Percentiles rank a stretch among this genome's conserved stretches.
Evolutionary conservation across 2,329 filamentous ascomycete species (phyloP).

Genomic region (Spiromastix sp.): DNA sequence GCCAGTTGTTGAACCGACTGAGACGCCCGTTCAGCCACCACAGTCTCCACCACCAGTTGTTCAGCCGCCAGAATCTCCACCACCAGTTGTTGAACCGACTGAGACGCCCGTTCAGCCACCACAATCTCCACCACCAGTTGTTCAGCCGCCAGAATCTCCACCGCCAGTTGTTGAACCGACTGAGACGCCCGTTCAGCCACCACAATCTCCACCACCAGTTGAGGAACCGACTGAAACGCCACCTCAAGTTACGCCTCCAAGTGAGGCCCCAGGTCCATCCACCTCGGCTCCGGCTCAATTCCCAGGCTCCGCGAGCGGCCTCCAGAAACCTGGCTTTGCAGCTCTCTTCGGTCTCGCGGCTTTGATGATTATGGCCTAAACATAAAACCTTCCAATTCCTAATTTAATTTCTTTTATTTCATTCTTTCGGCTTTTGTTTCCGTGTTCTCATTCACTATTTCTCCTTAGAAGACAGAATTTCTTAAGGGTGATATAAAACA

Average conservation of each 20-base stretch:
- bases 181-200: slow-evolving; percentile 6
- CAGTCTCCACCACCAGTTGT: slow-evolving; percentile 1
- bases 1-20: background rate
- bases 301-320: slow-evolving; percentile 8
- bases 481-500: too few species aligned
- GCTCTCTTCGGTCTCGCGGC: slow-evolving; percentile 8
- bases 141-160: slow-evolving; percentile 6
- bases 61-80: slow-evolving; percentile 3
- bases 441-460: too few species aligned
- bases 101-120: slow-evolving; percentile 1
- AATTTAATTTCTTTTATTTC: background rate
- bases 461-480: too few species aligned
- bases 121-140: slow-evolving; percentile 5
- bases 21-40: background rate
- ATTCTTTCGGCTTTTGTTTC: too few species aligned
- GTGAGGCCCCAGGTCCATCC: slow-evolving; percentile 31
- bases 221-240: background rate
- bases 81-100: slow-evolving; percentile 1
- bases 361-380: slow-evolving; percentile 9
- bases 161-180: slow-evolving; percentile 3
- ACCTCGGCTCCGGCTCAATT: slow-evolving; percentile 7
- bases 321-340: slow-evolving; percentile 6
- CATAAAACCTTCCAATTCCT: background rate
- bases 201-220: background rate
- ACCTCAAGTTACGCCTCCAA: slow-evolving; percentile 25